These are phyloP conservation scores for Lachnellula subtilissima DNA, from an alignment of 2,329 filamentous ascomycete genomes.

Conservation along the genomic window DNA sequence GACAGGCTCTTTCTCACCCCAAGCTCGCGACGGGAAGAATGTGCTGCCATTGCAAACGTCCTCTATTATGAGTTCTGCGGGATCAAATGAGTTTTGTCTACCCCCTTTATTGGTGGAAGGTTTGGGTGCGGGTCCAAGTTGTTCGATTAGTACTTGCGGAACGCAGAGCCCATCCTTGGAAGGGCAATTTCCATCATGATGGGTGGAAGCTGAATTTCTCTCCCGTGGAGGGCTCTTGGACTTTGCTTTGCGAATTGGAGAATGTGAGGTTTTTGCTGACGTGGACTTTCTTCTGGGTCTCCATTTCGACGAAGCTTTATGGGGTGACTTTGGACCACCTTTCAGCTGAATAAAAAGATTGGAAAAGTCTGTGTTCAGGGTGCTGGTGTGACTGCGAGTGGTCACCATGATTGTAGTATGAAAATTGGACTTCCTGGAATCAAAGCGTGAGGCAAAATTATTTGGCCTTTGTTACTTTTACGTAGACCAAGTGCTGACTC, in stretches of 20 bases:
- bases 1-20: conserved; percentile 12
- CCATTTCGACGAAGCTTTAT: background rate
- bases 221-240: background rate
- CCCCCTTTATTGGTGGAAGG: background rate
- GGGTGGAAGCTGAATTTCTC: background rate
- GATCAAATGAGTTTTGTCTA: background rate
- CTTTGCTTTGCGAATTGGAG: background rate
- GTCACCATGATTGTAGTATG: background rate
- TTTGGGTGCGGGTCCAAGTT: background rate
- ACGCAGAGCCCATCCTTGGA: background rate
- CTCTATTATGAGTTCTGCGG: background rate
- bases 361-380: background rate
- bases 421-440: background rate
- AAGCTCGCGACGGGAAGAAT: conserved; percentile 7
- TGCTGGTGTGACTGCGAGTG: background rate
- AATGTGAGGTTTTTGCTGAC: background rate
- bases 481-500: background rate
- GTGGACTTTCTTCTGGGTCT: background rate
- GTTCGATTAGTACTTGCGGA: background rate
- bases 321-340: background rate
- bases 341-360: background rate
- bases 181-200: background rate
- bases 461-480: background rate
- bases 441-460: background rate
- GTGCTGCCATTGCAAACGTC: background rate